Base-by-base conservation (phyloP, 2,329 filamentous ascomycete species). In the Ramularia endophylla region DNA sequence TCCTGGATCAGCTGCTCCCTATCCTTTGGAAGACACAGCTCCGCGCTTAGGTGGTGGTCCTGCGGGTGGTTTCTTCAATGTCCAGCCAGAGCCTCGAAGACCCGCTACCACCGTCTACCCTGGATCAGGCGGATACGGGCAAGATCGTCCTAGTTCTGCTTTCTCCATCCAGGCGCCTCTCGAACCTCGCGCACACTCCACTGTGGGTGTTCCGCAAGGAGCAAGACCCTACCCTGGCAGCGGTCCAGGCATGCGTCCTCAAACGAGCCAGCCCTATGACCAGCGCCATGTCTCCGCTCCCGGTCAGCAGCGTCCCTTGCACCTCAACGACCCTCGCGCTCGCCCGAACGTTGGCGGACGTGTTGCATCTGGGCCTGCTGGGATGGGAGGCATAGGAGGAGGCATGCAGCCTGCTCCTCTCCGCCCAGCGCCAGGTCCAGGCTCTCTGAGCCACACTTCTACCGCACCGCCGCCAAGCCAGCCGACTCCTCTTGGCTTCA, bases 11-110 rank as follows among this genome's bases (percentile, higher is more conserved):
- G 70, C 75, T 16, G 79, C 80, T 1, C 84, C 84, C 1, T 88
- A 88, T 54, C 84, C 84, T 0, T 73, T 81, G 36, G 82, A 85
- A 50, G 80, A 85, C 50, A 69, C 71, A 39, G 74, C 78, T 15
- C 68, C 73, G 13, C 41, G 38, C 25, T 38, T 46, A 12, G 37
- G 36, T 5, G 30, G 36, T 15, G 57, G 52, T 51, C 62, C 42
- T 3, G 43, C 46, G 33, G 45, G 56, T 56, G 65, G 64, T 8
- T 67, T 65, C 16, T 67, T 69, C 52, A 65, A 61, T 27, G 41
- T 47, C 5, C 46, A 47, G 20, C 32, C 32, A 11, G 47, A 47
- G 33, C 43, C 44, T 12, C 47, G 45, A 9, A 44, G 52, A 31
- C 57, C 57, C 13, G 50, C 56, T 4, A 69, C 71, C 8, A 69